These are phyloP conservation scores for Capronia coronata DNA, from an alignment of 2,329 filamentous ascomycete genomes.

Conservation along the genomic window DNA sequence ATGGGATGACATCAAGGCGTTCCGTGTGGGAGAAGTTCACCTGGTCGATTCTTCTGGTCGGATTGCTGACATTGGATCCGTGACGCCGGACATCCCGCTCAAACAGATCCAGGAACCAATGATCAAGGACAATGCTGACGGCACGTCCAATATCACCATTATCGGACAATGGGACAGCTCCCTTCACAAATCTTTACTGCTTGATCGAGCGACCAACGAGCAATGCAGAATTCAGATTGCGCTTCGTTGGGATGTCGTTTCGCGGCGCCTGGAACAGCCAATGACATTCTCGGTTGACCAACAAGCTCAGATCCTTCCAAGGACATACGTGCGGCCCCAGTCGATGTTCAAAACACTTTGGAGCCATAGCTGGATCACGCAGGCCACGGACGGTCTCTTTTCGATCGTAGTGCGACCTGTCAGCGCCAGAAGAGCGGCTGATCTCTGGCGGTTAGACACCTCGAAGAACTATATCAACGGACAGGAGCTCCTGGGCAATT, in stretches of 20 bases:
- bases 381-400: constrained; percentile 80
- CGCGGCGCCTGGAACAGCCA: constrained; percentile 74
- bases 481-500: constrained; percentile 76
- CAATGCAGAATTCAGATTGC: constrained; percentile 87
- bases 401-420: constrained; percentile 78
- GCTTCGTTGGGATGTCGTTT: constrained; percentile 77
- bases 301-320: constrained; percentile 73
- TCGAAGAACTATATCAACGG: constrained; percentile 94
- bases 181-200: constrained; percentile 78
- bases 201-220: constrained; percentile 90
- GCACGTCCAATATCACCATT: constrained; percentile 77
- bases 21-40: constrained; percentile 74
- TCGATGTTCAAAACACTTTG: constrained; percentile 84
- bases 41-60: constrained; percentile 81
- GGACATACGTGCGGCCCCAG: constrained; percentile 75
- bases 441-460: constrained; percentile 94
- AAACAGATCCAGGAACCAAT: constrained; percentile 71
- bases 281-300: constrained; percentile 81
- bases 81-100: constrained; percentile 66
- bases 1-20: constrained; percentile 73
- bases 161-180: constrained; percentile 97
- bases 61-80: constrained; percentile 67
- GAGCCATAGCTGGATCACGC: constrained; percentile 76
- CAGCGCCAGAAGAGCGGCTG: constrained; percentile 82
- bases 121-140: constrained; percentile 80